Percentiles rank a stretch among this genome's conserved stretches.
Conservation (phyloP, 164 flowering plant species). For the Sextonia rubra region DNA sequence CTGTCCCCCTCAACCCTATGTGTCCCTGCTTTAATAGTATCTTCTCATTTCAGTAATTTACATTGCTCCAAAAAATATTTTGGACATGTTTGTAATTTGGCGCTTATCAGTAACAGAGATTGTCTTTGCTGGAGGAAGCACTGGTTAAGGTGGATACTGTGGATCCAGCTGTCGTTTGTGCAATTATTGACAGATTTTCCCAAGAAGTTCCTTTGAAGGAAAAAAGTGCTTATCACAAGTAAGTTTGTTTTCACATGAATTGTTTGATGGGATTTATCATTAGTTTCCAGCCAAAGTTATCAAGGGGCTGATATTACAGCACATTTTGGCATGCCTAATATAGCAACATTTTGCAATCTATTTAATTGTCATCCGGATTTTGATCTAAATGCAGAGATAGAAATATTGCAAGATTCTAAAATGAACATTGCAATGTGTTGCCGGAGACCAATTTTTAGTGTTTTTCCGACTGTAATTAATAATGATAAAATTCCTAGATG, state of each 20-base stretch:
- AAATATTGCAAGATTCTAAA: neutral
- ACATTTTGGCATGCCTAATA: neutral
- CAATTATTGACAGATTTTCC: constrained; percentile 51
- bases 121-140: constrained; percentile 60
- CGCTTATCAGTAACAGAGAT: constrained; percentile 37
- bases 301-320: neutral
- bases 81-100: constrained; percentile 11
- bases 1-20: too few relatives aligned
- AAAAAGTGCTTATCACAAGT: constrained; percentile 59
- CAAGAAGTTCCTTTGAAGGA: constrained; percentile 54
- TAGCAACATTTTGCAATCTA: neutral
- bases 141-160: constrained; percentile 39
- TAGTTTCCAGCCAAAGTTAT: neutral
- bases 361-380: neutral
- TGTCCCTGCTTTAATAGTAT: too few relatives aligned
- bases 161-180: constrained; percentile 43
- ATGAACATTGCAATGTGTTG: neutral
- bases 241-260: constrained; percentile 8
- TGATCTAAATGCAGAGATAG: neutral
- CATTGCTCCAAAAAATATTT: too few relatives aligned
- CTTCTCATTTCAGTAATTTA: too few relatives aligned
- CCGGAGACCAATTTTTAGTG: neutral
- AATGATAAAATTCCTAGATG: too few relatives aligned
- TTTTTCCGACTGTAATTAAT: too few relatives aligned
- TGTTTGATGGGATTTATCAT: neutral